Evolutionary conservation across 2,329 filamentous ascomycete genomes (phyloP).

Genomic region (Sphaerulina populicola): DNA sequence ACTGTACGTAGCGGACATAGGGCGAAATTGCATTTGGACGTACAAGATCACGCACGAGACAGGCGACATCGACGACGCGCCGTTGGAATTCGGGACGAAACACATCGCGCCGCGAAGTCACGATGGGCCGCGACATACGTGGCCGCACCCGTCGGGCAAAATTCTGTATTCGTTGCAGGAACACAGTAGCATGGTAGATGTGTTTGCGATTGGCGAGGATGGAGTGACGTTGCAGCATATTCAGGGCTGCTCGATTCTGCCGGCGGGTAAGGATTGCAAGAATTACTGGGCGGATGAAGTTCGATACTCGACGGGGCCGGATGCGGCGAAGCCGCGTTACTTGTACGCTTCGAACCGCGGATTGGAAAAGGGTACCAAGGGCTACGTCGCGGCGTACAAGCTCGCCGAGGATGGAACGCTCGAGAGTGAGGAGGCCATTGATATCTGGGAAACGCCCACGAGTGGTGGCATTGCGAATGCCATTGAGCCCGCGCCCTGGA

Average conservation of each 20-base stretch:
- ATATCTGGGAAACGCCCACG: constrained; percentile 32
- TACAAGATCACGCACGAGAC: constrained; percentile 24
- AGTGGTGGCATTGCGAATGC: constrained; percentile 33
- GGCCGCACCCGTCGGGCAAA: constrained; percentile 31
- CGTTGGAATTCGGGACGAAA: constrained; percentile 25
- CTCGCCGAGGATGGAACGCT: constrained; percentile 25
- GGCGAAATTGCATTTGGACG: constrained; percentile 32
- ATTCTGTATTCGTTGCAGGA: constrained; percentile 32
- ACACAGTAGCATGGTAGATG: constrained; percentile 33
- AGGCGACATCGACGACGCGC: constrained; percentile 17
- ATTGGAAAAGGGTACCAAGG: constrained; percentile 27
- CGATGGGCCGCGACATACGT: constrained; percentile 32
- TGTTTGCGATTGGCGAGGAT: constrained; percentile 26
- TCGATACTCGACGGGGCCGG: constrained; percentile 27
- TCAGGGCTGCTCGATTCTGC: constrained; percentile 29
- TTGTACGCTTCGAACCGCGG: constrained; percentile 33
- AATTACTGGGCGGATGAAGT: constrained; percentile 34
- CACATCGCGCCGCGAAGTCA: constrained; percentile 26
- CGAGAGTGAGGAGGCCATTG: constrained; percentile 23
- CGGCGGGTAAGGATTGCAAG: constrained; percentile 28
- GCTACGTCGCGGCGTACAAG: constrained; percentile 29
- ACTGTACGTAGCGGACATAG: constrained; percentile 32
- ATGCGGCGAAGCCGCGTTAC: constrained; percentile 23
- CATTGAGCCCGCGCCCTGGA: constrained; percentile 30
- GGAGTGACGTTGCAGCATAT: constrained; percentile 26